Evolutionary conservation across 176 grass and related monocot species (phyloP), one percentile per base, ranked within the genome.

Genomic region (Panicum miliaceum): DNA sequence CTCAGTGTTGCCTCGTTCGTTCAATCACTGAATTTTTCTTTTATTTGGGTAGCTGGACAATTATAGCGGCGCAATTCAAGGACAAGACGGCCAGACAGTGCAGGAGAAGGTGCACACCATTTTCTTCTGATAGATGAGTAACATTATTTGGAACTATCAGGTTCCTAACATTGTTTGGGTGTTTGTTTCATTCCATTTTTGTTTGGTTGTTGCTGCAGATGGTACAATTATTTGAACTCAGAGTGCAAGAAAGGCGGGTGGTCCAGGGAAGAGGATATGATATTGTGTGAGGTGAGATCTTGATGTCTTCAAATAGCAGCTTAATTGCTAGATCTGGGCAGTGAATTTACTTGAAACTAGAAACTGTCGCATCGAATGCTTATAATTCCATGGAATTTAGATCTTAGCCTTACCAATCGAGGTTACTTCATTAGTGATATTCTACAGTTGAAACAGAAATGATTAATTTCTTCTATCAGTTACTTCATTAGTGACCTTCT

Each of bases 161-260:
- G 42, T 73, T 63, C 74, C 12, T 75, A 19, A 45, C 40, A 56
- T 46, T 64, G 41, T 78, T 19, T 66, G 68, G 18, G 2, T 71
- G 9, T 16, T 69, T 50, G 16, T 34, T 27, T 46, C 37, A 57
- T 38, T 77, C 20, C 29, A 64, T 65, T 74, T 48, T 32, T 29
- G n/a, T 27, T 50, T 15, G 65, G 0, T 60, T 73, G n/a, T 20
- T 74, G 64, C 88, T 58, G 73, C 80, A 99, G 97, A 78, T 96
- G 97, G 97, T 92, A 92, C 64, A 94, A 92, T 78, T 99, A 96
- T 71, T 86, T 99, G 89, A 99, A 99, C 91, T 89, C 93, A 3
- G 97, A 99, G 75, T 99, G 93, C 73, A 99, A 99, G 84, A 99
- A 94, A 92, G 97, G 97, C 12, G 97, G 97, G 47, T 99, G 97